Conservation (phyloP, 805 yeast species). For the Ogataea salicorniae region DNA sequence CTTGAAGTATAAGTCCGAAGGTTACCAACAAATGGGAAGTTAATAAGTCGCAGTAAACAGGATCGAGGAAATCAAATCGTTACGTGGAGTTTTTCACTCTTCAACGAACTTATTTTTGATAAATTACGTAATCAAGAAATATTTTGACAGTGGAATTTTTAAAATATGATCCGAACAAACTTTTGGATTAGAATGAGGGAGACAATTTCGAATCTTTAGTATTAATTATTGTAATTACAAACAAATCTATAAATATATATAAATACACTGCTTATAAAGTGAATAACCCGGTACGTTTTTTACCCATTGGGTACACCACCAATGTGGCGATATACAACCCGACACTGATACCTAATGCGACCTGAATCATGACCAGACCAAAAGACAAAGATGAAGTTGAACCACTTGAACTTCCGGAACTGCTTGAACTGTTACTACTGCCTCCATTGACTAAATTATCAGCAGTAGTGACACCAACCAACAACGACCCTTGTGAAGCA, state of each 20-base stretch:
- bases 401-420: neutral
- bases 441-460: constrained; percentile 45
- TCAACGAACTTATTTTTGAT: too few species aligned
- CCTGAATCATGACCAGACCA: constrained; percentile 87
- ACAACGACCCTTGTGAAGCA: constrained; percentile 80
- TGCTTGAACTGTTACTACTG: constrained; percentile 1
- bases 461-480: constrained; percentile 76
- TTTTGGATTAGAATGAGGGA: too few species aligned
- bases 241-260: neutral
- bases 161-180: too few species aligned
- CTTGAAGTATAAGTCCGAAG: too few species aligned
- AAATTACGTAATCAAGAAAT: too few species aligned
- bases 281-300: constrained; percentile 81
- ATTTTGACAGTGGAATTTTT: too few species aligned
- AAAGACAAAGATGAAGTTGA: constrained; percentile 40
- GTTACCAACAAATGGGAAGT: too few species aligned
- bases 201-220: too few species aligned
- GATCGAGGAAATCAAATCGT: too few species aligned
- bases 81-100: too few species aligned
- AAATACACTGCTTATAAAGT: constrained; percentile 44
- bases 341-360: constrained; percentile 89
- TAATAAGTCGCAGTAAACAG: too few species aligned
- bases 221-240: neutral
- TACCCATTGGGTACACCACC: constrained; percentile 88
- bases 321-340: constrained; percentile 90